Conservation (phyloP, 2,329 filamentous ascomycete species). For the Esteya vermicola region DNA sequence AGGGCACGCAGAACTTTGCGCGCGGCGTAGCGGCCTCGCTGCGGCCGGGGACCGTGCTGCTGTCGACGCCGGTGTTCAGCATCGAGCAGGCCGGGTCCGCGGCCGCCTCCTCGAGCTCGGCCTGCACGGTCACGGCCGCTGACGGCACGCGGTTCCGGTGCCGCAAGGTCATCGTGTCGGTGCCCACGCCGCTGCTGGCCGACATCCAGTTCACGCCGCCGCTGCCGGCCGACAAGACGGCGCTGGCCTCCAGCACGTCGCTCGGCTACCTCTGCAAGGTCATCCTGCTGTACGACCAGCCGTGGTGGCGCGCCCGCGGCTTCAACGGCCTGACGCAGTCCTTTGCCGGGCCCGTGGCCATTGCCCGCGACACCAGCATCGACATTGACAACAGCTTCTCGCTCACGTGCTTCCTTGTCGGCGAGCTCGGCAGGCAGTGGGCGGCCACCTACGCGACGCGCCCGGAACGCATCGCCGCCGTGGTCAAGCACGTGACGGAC, state of each 20-base stretch:
- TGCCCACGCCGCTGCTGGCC: conserved; percentile 6
- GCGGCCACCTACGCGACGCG: conserved; percentile 8
- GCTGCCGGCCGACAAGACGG: conserved; percentile 15
- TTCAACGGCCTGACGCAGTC: conserved; percentile 25
- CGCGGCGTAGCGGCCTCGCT: conserved; percentile 1
- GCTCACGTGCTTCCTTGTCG: conserved; percentile 26
- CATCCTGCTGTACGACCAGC: conserved; percentile 25
- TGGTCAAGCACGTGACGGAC: neutral
- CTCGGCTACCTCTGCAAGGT: conserved; percentile 36
- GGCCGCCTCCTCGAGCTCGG: neutral
- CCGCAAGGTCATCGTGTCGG: conserved; percentile 5
- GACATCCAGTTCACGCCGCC: conserved; percentile 30
- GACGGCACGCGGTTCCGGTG: neutral
- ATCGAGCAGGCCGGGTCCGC: neutral
- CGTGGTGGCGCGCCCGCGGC: conserved; percentile 23
- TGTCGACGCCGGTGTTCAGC: conserved; percentile 3
- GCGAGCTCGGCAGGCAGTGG: conserved; percentile 21
- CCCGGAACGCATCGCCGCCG: neutral
- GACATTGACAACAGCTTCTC: conserved; percentile 15
- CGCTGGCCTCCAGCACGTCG: conserved; percentile 21
- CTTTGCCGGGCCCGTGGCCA: conserved; percentile 3
- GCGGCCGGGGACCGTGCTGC: neutral
- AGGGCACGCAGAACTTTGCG: conserved; percentile 22
- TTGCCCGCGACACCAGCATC: conserved; percentile 5
- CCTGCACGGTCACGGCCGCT: neutral